Conservation (phyloP, 108 stramenopile genomes). For the Cyclotella baltica region DNA sequence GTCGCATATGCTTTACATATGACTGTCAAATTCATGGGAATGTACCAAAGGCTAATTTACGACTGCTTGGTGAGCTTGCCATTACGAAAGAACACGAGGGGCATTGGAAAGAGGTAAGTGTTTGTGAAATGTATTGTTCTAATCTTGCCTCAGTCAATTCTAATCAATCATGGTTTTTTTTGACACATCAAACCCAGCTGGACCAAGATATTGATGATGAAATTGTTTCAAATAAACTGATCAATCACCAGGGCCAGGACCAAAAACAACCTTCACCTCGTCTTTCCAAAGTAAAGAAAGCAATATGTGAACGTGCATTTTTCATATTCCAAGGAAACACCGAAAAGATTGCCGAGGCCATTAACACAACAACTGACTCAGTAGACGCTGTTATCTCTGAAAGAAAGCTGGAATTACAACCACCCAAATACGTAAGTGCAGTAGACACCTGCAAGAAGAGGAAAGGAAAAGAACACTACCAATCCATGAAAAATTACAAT, state of each 20-base stretch:
- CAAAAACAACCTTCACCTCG: conserved; percentile 16
- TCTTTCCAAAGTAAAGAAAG: conserved; percentile 39
- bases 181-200: conserved; percentile 6
- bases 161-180: background rate
- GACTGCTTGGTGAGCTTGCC: conserved; percentile 55
- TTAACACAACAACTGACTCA: conserved; percentile 31
- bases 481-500: conserved; percentile 59
- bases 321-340: conserved; percentile 59
- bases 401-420: conserved; percentile 20
- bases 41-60: conserved; percentile 41
- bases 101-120: conserved; percentile 54
- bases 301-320: conserved; percentile 50
- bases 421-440: conserved; percentile 37
- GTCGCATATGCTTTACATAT: conserved; percentile 73
- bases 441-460: conserved; percentile 16
- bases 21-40: conserved; percentile 73
- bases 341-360: conserved; percentile 45
- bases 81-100: conserved; percentile 54
- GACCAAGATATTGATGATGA: conserved; percentile 12
- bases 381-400: conserved; percentile 25
- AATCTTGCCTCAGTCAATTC: background rate
- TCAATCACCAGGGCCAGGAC: background rate
- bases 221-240: background rate
- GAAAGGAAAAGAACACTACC: conserved; percentile 34
- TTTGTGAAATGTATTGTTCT: background rate